Percentiles rank a stretch among this genome's conserved stretches.
phyloP scores from a whole-genome alignment of 78 protist species.

The Acrasis kona region DNA sequence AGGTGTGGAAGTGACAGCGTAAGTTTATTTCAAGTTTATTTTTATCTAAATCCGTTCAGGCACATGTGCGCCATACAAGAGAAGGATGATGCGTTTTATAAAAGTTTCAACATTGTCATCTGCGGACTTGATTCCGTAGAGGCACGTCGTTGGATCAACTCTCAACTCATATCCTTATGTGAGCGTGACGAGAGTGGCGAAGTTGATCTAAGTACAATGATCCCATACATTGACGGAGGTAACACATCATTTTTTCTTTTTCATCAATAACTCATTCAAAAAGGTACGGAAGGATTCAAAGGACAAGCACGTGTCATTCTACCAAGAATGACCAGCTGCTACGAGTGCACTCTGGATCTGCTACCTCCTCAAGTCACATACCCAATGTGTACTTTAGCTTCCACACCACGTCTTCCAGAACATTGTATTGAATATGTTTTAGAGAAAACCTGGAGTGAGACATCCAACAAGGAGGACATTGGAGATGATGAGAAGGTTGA shows the following conservation, averaged over 20 bases:
- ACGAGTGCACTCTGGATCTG: conserved; percentile 79
- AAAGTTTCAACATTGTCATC: conserved; percentile 76
- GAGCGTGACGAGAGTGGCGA: neutral
- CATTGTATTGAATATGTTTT: conserved; percentile 90
- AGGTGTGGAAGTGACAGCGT: conserved; percentile 78
- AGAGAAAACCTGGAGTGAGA: conserved; percentile 18
- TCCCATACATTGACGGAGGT: neutral
- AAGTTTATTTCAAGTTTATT: too few species aligned
- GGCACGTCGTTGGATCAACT: conserved; percentile 92
- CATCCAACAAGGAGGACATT: conserved; percentile 23
- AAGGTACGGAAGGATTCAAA: conserved; percentile 96
- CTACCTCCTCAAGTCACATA: conserved; percentile 82
- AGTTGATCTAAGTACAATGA: neutral
- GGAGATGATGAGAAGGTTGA: conserved; percentile 40
- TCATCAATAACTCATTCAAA: conserved; percentile 79
- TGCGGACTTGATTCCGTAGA: conserved; percentile 93
- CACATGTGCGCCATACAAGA: conserved; percentile 80
- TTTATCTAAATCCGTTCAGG: too few species aligned
- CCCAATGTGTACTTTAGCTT: conserved; percentile 94
- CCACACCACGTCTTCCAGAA: conserved; percentile 86
- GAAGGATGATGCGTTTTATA: conserved; percentile 64
- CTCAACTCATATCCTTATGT: neutral
- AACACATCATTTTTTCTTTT: neutral
- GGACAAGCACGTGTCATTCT: conserved; percentile 91
- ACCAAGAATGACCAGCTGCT: conserved; percentile 77